phyloP scores from a whole-genome alignment of 345 rosid genomes.

The Eucalyptus urophylla region DNA sequence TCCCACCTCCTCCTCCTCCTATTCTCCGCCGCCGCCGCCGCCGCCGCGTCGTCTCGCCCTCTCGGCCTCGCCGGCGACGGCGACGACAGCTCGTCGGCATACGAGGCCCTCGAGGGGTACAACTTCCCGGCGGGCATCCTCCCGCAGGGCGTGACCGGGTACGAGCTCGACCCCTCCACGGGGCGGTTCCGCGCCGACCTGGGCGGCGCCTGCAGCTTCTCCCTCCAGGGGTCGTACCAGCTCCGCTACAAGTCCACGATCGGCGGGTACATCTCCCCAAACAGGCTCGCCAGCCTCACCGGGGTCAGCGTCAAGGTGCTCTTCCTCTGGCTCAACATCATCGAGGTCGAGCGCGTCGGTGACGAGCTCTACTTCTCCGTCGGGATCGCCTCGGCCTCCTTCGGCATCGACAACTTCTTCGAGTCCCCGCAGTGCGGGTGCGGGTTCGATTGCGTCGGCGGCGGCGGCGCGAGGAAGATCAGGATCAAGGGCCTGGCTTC shows the following conservation, averaged over 20 bases:
- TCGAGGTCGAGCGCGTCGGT: constrained; percentile 55
- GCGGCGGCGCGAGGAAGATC: constrained; percentile 16
- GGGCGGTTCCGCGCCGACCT: constrained; percentile 54
- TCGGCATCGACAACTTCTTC: constrained; percentile 61
- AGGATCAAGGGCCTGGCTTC: constrained; percentile 30
- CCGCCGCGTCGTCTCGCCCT: not conserved
- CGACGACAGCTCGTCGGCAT: constrained; percentile 19
- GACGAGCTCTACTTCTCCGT: constrained; percentile 75
- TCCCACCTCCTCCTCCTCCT: constrained; percentile 7
- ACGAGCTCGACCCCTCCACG: constrained; percentile 52
- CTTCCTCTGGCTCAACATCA: constrained; percentile 87
- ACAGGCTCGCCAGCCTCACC: constrained; percentile 38
- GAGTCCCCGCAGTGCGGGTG: constrained; percentile 94
- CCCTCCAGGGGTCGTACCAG: constrained; percentile 82
- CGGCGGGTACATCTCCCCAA: constrained; percentile 59
- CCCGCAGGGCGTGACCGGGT: constrained; percentile 51
- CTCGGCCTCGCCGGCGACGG: not conserved
- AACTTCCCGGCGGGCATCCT: constrained; percentile 80
- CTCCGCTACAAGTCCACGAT: constrained; percentile 64
- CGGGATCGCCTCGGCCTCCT: constrained; percentile 81
- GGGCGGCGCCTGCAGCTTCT: constrained; percentile 66
- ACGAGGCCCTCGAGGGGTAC: constrained; percentile 51
- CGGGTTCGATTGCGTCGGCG: constrained; percentile 55
- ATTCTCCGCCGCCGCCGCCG: not conserved
- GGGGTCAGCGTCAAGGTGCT: constrained; percentile 88